These are phyloP conservation scores for Malassezia caprae DNA, from an alignment of 1,284 basidiomycete species.

Conservation along the genomic window DNA sequence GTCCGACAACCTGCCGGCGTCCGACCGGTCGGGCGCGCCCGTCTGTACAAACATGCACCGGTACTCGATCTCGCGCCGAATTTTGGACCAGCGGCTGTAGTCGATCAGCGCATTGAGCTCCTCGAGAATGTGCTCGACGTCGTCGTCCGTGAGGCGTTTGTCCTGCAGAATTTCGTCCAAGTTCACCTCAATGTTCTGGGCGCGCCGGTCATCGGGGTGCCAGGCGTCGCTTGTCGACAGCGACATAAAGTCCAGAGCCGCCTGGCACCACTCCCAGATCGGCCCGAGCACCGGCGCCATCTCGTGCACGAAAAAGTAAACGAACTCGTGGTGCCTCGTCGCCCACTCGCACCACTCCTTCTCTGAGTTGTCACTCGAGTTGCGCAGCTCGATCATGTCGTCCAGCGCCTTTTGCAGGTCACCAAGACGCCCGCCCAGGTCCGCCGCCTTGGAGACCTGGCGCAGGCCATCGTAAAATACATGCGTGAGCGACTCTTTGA, in stretches of 20 bases:
- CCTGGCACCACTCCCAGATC: constrained; percentile 39
- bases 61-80: constrained; percentile 42
- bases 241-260: constrained; percentile 40
- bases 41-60: constrained; percentile 38
- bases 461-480: constrained; percentile 40
- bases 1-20: background rate
- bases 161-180: constrained; percentile 43
- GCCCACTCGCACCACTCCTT: constrained; percentile 41
- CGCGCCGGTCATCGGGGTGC: constrained; percentile 34
- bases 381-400: constrained; percentile 35
- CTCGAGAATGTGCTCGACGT: constrained; percentile 31
- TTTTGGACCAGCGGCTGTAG: constrained; percentile 41
- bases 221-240: constrained; percentile 40
- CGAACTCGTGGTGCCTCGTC: constrained; percentile 37
- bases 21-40: constrained; percentile 17
- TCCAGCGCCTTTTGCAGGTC: constrained; percentile 43
- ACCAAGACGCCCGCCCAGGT: constrained; percentile 35
- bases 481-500: constrained; percentile 39
- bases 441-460: constrained; percentile 24
- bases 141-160: constrained; percentile 30
- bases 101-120: constrained; percentile 31
- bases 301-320: constrained; percentile 44
- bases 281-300: constrained; percentile 33
- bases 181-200: constrained; percentile 42
- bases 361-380: constrained; percentile 24